Conservation (phyloP, 164 flowering plant species). For the Stephania japonica region DNA sequence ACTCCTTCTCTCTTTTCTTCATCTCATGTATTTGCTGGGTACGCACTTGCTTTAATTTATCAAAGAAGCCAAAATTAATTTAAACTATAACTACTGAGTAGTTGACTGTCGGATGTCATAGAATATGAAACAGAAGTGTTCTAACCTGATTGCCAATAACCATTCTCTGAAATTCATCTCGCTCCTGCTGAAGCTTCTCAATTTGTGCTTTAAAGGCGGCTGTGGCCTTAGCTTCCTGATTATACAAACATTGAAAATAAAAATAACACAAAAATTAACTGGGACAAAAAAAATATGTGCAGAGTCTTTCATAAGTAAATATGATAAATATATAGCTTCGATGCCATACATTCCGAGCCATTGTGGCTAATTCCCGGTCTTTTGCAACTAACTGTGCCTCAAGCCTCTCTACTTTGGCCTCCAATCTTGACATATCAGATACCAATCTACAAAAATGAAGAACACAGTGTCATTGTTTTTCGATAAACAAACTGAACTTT, state of each 20-base stretch:
- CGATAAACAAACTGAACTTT: background rate
- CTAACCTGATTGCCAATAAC: slow-evolving; percentile 95
- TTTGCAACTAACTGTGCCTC: slow-evolving; percentile 76
- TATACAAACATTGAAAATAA: slow-evolving; percentile 8
- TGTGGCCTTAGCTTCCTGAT: slow-evolving; percentile 85
- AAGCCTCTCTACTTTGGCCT: slow-evolving; percentile 94
- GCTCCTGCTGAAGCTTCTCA: slow-evolving; percentile 91
- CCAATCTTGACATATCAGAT: slow-evolving; percentile 92
- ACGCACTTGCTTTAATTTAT: slow-evolving; percentile 68
- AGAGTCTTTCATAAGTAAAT: background rate
- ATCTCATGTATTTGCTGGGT: slow-evolving; percentile 95
- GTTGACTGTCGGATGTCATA: background rate
- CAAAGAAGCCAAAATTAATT: slow-evolving; percentile 1
- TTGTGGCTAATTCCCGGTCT: slow-evolving; percentile 90
- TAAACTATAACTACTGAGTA: background rate
- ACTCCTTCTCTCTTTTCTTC: slow-evolving; percentile 99
- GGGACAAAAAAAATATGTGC: background rate
- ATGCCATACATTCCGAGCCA: slow-evolving; percentile 68
- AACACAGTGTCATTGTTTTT: background rate
- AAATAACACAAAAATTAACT: background rate
- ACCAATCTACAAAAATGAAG: slow-evolving; percentile 37
- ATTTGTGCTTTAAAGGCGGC: slow-evolving; percentile 86
- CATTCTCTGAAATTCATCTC: slow-evolving; percentile 98
- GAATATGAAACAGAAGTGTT: background rate
- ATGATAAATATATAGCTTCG: background rate